A percentile compares a stretch with the other conserved stretches of the same genome.
Conservation (phyloP, 371 early-diverging fungal species). For the Smittium mucronatum region DNA sequence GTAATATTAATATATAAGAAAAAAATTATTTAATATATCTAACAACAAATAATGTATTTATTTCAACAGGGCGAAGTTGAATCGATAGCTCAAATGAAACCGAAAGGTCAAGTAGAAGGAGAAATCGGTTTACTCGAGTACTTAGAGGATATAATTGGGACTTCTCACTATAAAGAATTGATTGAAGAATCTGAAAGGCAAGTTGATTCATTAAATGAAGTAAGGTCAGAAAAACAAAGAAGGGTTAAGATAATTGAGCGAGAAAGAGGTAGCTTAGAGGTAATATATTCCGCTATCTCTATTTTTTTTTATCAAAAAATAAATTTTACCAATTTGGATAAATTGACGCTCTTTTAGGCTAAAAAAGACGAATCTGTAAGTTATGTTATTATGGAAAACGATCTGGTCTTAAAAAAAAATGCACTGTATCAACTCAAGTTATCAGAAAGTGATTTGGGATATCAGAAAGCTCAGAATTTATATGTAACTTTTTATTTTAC, state of each 20-base stretch:
- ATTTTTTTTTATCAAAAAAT: no score
- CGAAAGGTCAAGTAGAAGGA: conserved; percentile 81
- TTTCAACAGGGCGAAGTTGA: conserved; percentile 92
- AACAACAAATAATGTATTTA: no score
- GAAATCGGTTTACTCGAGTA: conserved; percentile 98
- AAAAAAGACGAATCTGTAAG: conserved; percentile 72
- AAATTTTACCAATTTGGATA: no score
- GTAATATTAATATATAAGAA: conserved; percentile 23
- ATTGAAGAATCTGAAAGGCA: conserved; percentile 62
- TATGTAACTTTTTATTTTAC: not conserved
- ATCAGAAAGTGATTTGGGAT: conserved; percentile 14
- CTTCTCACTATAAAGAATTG: conserved; percentile 70
- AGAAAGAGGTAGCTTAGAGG: conserved; percentile 64
- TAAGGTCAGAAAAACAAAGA: conserved; percentile 66
- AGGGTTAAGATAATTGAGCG: conserved; percentile 75
- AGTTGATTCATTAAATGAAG: conserved; percentile 62
- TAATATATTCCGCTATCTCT: no score
- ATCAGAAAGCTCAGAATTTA: not conserved
- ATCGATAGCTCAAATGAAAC: conserved; percentile 97
- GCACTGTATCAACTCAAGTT: conserved; percentile 54
- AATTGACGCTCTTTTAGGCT: not conserved
- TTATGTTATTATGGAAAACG: conserved; percentile 69
- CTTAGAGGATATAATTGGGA: conserved; percentile 99
- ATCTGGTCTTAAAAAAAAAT: conserved; percentile 53
- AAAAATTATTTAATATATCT: no score